Percentiles rank a stretch among this genome's conserved stretches.
These are phyloP conservation scores for Pharus latifolius DNA, from an alignment of 176 grass and related monocot species.

Conservation along the genomic window DNA sequence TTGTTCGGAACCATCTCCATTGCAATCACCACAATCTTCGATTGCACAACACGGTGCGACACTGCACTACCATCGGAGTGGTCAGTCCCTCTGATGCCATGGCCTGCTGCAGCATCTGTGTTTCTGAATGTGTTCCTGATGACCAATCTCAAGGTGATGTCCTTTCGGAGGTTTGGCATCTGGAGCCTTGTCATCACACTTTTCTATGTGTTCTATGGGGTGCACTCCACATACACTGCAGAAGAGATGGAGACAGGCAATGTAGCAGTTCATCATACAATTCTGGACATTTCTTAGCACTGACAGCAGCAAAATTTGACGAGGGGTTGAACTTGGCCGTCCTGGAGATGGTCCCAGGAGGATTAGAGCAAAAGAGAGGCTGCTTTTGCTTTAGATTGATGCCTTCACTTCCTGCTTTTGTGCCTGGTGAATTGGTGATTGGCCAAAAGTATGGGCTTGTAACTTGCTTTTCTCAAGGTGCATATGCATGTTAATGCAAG, in stretches of 20 bases:
- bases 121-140: constrained; percentile 88
- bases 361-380: constrained; percentile 6
- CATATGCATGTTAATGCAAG: constrained; percentile 16
- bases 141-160: constrained; percentile 55
- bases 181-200: constrained; percentile 42
- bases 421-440: constrained; percentile 25
- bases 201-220: constrained; percentile 73
- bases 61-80: constrained; percentile 27
- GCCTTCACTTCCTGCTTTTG: constrained; percentile 21
- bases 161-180: constrained; percentile 65
- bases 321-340: not conserved
- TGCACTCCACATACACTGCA: constrained; percentile 76
- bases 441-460: constrained; percentile 27
- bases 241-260: constrained; percentile 61
- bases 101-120: constrained; percentile 77
- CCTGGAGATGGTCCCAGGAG: constrained; percentile 11
- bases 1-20: constrained; percentile 10
- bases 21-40: constrained; percentile 26
- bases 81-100: constrained; percentile 90
- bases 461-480: constrained; percentile 12
- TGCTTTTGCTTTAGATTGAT: constrained; percentile 27
- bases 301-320: not conserved
- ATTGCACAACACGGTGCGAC: constrained; percentile 24
- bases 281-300: constrained; percentile 31
- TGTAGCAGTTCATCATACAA: constrained; percentile 31